A percentile compares a stretch with the other conserved stretches of the same genome.
These are phyloP conservation scores for Sclerotinia borealis DNA, from an alignment of 2,329 filamentous ascomycete species.

Conservation along the genomic window DNA sequence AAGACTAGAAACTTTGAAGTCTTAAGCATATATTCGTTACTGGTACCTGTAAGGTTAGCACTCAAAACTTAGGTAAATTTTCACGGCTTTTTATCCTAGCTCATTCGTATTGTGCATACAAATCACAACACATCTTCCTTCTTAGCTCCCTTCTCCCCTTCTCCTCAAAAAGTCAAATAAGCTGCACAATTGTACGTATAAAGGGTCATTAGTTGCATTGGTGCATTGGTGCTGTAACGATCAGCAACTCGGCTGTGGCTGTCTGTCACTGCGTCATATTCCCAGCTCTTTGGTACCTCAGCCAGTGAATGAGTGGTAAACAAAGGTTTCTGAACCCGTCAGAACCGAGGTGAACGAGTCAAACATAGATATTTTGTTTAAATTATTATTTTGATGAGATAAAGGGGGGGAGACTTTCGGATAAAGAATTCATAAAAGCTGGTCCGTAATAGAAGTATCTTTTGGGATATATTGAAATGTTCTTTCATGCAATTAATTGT, in stretches of 20 bases:
- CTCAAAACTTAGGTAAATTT: too few relatives aligned
- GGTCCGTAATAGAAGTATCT: not conserved
- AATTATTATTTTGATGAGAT: too few relatives aligned
- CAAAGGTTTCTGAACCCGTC: not conserved
- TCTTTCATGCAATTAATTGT: not conserved
- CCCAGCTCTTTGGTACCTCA: not conserved
- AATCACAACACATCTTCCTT: not conserved
- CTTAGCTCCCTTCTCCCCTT: too few relatives aligned
- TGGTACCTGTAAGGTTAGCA: too few relatives aligned
- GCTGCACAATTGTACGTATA: not conserved
- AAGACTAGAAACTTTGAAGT: not conserved
- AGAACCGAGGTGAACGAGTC: not conserved
- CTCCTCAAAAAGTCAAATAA: not conserved
- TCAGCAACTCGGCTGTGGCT: not conserved
- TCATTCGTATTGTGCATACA: not conserved
- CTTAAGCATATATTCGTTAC: too few relatives aligned
- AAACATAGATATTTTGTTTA: too few relatives aligned
- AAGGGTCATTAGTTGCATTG: not conserved
- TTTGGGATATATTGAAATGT: not conserved
- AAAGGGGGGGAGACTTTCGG: not conserved
- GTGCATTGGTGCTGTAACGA: not conserved
- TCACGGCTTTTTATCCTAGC: too few relatives aligned
- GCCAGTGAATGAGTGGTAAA: too few relatives aligned
- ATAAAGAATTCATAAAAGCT: not conserved
- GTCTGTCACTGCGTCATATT: slow-evolving; percentile 3